phyloP scores from a whole-genome alignment of 2,329 filamentous ascomycete species.

The Botrytis hyacinthi region DNA sequence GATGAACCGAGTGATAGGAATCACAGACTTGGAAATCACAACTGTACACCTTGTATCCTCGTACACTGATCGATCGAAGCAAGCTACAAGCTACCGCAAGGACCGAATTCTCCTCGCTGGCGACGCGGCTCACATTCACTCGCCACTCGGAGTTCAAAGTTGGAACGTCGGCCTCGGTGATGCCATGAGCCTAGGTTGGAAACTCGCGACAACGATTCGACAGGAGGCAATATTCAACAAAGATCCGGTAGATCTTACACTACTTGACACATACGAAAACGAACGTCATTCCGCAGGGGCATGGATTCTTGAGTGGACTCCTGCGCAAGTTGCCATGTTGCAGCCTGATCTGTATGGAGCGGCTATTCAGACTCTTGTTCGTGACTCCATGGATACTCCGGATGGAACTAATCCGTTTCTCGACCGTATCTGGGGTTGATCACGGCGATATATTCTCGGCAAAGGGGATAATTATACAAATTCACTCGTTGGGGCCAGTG shows the following conservation, averaged over 20 bases:
- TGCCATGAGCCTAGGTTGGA: neutral
- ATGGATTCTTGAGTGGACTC: too few relatives aligned
- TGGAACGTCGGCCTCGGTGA: neutral
- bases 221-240: neutral
- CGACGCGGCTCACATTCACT: neutral
- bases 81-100: neutral
- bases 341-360: neutral
- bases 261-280: too few relatives aligned
- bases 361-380: neutral
- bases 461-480: neutral
- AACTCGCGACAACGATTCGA: neutral
- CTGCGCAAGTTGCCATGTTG: too few relatives aligned
- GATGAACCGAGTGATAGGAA: neutral
- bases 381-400: neutral
- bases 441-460: neutral
- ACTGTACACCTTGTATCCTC: neutral
- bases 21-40: neutral
- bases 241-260: neutral
- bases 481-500: neutral
- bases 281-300: too few relatives aligned
- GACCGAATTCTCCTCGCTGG: neutral
- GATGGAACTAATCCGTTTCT: neutral
- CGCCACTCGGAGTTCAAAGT: neutral
- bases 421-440: neutral
- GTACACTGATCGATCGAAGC: neutral